Evolutionary conservation across 148 eudicot species (phyloP).

Genomic region (Cornus florida): DNA sequence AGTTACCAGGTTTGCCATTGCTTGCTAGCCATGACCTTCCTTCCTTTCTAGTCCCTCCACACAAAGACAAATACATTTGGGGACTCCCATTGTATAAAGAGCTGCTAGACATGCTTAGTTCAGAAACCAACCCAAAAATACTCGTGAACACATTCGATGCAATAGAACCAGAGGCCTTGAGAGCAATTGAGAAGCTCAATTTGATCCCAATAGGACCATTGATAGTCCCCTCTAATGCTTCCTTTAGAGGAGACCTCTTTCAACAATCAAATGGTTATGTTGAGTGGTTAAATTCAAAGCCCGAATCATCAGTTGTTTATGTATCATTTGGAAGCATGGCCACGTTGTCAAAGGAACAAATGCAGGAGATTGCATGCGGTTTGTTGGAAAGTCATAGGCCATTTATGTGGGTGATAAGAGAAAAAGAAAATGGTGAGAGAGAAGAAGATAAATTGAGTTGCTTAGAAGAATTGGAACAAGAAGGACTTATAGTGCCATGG

Average conservation of each 20-base stretch:
- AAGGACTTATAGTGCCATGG: conserved; percentile 40
- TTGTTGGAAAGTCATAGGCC: conserved; percentile 27
- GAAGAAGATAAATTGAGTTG: conserved; percentile 16
- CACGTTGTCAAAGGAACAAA: conserved; percentile 23
- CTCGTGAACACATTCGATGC: conserved; percentile 42
- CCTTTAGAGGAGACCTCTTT: conserved; percentile 19
- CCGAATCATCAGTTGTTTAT: conserved; percentile 34
- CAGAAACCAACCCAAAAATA: conserved; percentile 27
- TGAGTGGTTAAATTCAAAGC: conserved; percentile 36
- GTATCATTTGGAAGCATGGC: conserved; percentile 47
- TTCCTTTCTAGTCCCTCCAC: conserved; percentile 33
- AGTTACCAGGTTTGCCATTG: conserved; percentile 41
- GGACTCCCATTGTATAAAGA: conserved; percentile 22
- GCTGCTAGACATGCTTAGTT: conserved; percentile 23
- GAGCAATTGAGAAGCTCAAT: conserved; percentile 14
- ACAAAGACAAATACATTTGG: conserved; percentile 3
- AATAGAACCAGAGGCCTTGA: conserved; percentile 29
- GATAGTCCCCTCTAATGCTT: conserved; percentile 17
- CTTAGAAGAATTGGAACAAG: conserved; percentile 21
- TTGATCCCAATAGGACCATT: conserved; percentile 31
- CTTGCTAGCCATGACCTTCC: conserved; percentile 37
- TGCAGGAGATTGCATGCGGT: conserved; percentile 34
- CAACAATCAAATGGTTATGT: conserved; percentile 24
- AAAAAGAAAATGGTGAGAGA: not conserved
- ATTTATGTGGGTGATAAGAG: conserved; percentile 47